A percentile compares a stretch with the other conserved stretches of the same genome.
These are phyloP conservation scores for Camellia lanceoleosa DNA, from an alignment of 148 eudicot species.

Conservation along the genomic window DNA sequence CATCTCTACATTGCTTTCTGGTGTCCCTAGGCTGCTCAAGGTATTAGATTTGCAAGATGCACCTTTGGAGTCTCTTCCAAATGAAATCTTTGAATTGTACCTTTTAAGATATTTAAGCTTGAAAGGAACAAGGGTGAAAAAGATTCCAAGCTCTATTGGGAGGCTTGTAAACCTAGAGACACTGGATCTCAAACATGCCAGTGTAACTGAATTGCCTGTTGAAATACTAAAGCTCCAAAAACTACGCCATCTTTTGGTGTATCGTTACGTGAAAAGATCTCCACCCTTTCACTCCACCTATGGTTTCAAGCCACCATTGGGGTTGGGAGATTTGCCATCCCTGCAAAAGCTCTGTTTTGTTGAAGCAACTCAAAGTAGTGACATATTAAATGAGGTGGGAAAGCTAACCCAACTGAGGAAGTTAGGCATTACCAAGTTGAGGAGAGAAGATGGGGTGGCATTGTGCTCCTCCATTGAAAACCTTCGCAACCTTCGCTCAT, in stretches of 20 bases:
- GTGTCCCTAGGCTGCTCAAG: conserved; percentile 7
- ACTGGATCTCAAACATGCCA: conserved; percentile 12
- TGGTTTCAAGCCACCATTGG: conserved; percentile 1
- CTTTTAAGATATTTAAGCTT: conserved; percentile 12
- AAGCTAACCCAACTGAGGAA: conserved; percentile 1
- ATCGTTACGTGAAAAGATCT: not conserved
- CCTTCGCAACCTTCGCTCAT: not conserved
- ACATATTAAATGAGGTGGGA: not conserved
- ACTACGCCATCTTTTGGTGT: conserved; percentile 8
- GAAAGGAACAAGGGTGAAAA: conserved; percentile 6
- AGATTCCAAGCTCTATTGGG: conserved; percentile 11
- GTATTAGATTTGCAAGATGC: conserved; percentile 10
- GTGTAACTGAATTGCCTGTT: conserved; percentile 12
- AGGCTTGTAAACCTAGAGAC: conserved; percentile 16
- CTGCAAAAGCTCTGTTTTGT: conserved; percentile 17
- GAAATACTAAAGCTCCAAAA: conserved; percentile 13
- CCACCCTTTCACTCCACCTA: not conserved
- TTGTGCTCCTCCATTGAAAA: conserved; percentile 9
- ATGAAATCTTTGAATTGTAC: conserved; percentile 7
- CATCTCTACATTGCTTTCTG: not conserved
- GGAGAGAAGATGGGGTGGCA: not conserved
- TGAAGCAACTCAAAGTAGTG: conserved; percentile 1
- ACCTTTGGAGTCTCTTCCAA: not conserved
- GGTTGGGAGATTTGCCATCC: not conserved
- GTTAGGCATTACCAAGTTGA: not conserved